These are phyloP conservation scores for Leucaena leucocephala DNA, from an alignment of 306 rosid species.

Conservation along the genomic window DNA sequence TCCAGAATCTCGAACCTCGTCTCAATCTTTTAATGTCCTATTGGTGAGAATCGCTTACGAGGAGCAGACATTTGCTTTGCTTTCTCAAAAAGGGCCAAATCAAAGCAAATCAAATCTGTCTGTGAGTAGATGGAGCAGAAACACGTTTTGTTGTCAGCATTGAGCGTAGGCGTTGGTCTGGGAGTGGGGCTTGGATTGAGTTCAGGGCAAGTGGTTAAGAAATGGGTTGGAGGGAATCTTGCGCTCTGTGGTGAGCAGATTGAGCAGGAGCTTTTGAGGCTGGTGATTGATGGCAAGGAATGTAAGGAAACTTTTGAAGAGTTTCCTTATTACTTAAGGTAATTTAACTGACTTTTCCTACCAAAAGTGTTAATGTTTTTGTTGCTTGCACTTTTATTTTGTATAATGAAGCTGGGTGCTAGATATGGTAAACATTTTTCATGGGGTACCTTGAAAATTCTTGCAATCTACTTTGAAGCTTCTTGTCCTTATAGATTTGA, in stretches of 20 bases:
- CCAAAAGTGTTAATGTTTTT: neutral
- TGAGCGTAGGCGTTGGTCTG: conserved; percentile 93
- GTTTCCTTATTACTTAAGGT: conserved; percentile 90
- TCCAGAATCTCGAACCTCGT: neutral
- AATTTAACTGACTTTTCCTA: conserved; percentile 24
- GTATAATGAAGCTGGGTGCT: conserved; percentile 12
- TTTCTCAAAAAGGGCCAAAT: neutral
- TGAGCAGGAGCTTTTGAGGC: conserved; percentile 68
- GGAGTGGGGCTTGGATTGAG: conserved; percentile 93
- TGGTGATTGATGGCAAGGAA: conserved; percentile 63
- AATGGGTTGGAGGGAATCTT: conserved; percentile 76
- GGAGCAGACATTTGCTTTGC: neutral
- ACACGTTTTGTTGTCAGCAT: conserved; percentile 85
- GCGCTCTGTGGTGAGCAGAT: conserved; percentile 71
- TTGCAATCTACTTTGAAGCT: conserved; percentile 27
- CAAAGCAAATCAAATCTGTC: neutral
- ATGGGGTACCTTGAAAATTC: conserved; percentile 29
- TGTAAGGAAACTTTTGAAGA: conserved; percentile 64
- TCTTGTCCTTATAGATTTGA: conserved; percentile 28
- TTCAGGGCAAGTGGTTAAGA: conserved; percentile 75
- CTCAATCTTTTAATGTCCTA: conserved; percentile 27
- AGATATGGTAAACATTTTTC: conserved; percentile 38
- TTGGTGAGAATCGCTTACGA: conserved; percentile 28
- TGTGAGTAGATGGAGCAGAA: conserved; percentile 78
- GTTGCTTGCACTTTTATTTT: conserved; percentile 2